Base-by-base conservation (phyloP, 1,139 yeast species). In the Hansenula lynferdii region DNA sequence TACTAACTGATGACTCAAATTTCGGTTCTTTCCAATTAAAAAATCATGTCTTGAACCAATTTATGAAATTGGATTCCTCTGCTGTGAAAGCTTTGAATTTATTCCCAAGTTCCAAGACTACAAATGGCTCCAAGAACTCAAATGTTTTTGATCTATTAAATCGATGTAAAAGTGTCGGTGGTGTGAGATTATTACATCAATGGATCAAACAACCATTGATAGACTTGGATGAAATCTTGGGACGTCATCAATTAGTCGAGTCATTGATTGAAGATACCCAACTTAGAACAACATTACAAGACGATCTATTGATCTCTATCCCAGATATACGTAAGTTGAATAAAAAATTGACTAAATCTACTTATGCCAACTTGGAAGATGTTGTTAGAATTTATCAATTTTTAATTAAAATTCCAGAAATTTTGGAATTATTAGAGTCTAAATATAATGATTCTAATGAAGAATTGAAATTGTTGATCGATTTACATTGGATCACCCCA, bases 191-290 rank as follows among this genome's bases (percentile, higher is more conserved):
- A 39, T 70, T 92, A 27, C 80, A 92, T 11, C 96, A 87, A 55
- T 92, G 98, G 98, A 70, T 94, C 46, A 92, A 92, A 54, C 98
- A 92, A 60, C 98, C 98, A 0, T 69, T 92, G 36, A 80, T 95
- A 41, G 77, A 76, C 48, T 56, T 73, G 17, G 56, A 55, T 0
- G 75, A 70, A 37, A 90, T 92, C 31, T 60, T 65, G 31, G 71
- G 78, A 28, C 74, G 98, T 39, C 97, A 86, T 47, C 60, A 68
- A 8, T 66, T 92, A 40, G 96, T 92, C 9, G 83, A 77, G 30
- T 72, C 74, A 42, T 65, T 92, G 50, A 69, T 85, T n/a, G 75
- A 82, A 28, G 87, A 87, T 54, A 65, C 85, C 2, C 75, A 76
- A 43, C 55, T 85, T 40, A 70, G 96, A 45, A 77, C 80, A 9